Base-by-base conservation (phyloP, 306 rosid genomes). In the Quercus robur region DNA sequence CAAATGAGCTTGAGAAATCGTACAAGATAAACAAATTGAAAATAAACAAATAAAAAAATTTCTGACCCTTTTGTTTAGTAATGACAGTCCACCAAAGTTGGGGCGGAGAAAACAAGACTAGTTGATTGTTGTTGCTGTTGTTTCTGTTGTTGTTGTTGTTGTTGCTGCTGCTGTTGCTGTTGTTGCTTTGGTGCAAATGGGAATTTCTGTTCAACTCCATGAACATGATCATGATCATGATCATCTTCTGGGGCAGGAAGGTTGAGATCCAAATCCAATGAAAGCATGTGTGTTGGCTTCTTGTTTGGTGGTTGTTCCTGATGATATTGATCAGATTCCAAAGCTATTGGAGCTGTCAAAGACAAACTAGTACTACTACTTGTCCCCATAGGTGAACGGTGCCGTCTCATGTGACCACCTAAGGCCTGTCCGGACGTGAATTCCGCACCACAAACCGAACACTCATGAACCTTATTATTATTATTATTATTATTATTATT, bases 201-300 rank as follows among this genome's bases (percentile, higher is more conserved):
- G 77, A 88, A 84, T 78, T 91, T 89, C 13, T 91, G 78, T 83
- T 93, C 97, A 49, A 49, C 17, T 28, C 75, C 86, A 18, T 76
- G 91, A 87, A 91, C 93, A 78, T 91, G 91, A 83, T 93, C 86
- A 18, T 76, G 92, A 87, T 92, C 93, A 18, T 76, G 92, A 87
- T 92, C 93, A 78, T 91, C 93, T 84, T 94, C 97, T 4, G 99
- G 94, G n/a, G 99, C 95, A 20, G 99, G 99, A 78, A 93, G 97
- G 67, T 94, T 94, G 70, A 94, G 99, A 90, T 94, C 95, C 86
- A 94, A 93, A 77, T 94, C 95, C 93, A 94, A 86, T 38, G 85
- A 75, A 68, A 86, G 55, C 8, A 91, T 81, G 26, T 77, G 88
- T 77, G 84, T 87, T 59, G 80, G 87, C 80, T 85, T 94, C 80